A percentile compares a stretch with the other conserved stretches of the same genome.
Conservation (phyloP, 1,284 basidiomycete species). For the Cyathus pygmaeus region DNA sequence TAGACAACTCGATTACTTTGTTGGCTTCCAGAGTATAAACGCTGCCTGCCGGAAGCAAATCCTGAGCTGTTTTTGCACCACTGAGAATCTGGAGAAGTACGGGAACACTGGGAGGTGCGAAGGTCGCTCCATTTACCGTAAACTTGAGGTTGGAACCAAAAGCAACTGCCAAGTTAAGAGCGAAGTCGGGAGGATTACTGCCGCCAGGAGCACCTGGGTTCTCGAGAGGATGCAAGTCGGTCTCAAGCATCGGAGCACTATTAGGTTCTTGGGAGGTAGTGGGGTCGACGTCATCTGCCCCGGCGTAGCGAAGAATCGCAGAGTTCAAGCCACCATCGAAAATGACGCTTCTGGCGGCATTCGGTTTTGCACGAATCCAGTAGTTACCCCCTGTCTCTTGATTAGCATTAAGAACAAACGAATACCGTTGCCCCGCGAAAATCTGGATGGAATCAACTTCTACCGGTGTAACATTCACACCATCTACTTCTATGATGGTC, state of each 20-base stretch:
- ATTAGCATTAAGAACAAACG: conserved; percentile 50
- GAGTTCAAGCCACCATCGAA: conserved; percentile 52
- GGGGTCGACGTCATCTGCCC: conserved; percentile 56
- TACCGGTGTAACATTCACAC: conserved; percentile 50
- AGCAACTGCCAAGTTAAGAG: conserved; percentile 36
- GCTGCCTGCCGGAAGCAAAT: conserved; percentile 51
- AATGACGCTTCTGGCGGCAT: conserved; percentile 21
- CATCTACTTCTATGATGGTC: conserved; percentile 64
- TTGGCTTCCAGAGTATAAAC: conserved; percentile 48
- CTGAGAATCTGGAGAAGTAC: conserved; percentile 56
- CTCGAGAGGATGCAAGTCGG: conserved; percentile 47
- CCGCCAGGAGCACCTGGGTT: conserved; percentile 52
- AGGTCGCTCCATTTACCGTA: conserved; percentile 41
- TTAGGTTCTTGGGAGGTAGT: conserved; percentile 40
- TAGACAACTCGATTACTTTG: conserved; percentile 49
- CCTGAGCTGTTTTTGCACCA: conserved; percentile 45
- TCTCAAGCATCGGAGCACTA: conserved; percentile 45
- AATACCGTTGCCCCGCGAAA: conserved; percentile 47
- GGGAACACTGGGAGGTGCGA: conserved; percentile 42
- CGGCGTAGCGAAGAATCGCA: conserved; percentile 64
- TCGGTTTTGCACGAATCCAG: conserved; percentile 49
- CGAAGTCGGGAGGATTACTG: conserved; percentile 47
- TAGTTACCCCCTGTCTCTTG: conserved; percentile 44
- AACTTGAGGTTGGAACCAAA: conserved; percentile 34
- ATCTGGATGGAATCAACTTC: conserved; percentile 49